Percentiles rank a stretch among this genome's conserved stretches.
These are phyloP conservation scores for Chaetomium strumarium DNA, from an alignment of 2,329 filamentous ascomycete species.

Conservation along the genomic window DNA sequence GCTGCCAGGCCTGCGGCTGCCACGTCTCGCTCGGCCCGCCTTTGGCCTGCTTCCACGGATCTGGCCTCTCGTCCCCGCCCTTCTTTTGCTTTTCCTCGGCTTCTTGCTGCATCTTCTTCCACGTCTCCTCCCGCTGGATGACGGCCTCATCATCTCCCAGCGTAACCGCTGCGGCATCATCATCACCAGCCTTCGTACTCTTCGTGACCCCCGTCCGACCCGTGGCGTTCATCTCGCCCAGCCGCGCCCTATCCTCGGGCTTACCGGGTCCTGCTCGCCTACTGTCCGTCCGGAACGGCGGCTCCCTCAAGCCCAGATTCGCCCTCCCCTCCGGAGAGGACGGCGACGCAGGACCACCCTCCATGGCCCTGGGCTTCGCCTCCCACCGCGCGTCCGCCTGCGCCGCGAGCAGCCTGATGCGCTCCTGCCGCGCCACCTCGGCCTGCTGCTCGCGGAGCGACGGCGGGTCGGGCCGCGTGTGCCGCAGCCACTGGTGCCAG, in stretches of 20 bases:
- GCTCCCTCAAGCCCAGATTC: conserved; percentile 14
- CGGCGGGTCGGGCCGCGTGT: conserved; percentile 51
- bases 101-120: conserved; percentile 18
- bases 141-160: conserved; percentile 10
- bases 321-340: conserved; percentile 17
- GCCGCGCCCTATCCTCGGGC: not conserved
- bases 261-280: not conserved
- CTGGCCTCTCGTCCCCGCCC: conserved; percentile 20
- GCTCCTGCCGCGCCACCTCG: conserved; percentile 48
- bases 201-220: too few relatives aligned
- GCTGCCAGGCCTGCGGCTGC: conserved; percentile 59
- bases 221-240: not conserved
- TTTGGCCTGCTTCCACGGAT: conserved; percentile 54
- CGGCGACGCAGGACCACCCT: conserved; percentile 23
- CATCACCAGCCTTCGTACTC: not conserved
- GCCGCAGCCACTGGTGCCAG: conserved; percentile 65
- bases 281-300: conserved; percentile 3
- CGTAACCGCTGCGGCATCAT: not conserved
- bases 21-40: conserved; percentile 58
- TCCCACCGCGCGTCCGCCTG: conserved; percentile 60
- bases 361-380: conserved; percentile 41
- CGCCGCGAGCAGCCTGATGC: conserved; percentile 51
- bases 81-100: conserved; percentile 9
- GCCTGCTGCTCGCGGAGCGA: conserved; percentile 49
- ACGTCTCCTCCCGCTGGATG: conserved; percentile 15